phyloP scores from a whole-genome alignment of 129 eudicot genomes.

The Tagetes patula region DNA sequence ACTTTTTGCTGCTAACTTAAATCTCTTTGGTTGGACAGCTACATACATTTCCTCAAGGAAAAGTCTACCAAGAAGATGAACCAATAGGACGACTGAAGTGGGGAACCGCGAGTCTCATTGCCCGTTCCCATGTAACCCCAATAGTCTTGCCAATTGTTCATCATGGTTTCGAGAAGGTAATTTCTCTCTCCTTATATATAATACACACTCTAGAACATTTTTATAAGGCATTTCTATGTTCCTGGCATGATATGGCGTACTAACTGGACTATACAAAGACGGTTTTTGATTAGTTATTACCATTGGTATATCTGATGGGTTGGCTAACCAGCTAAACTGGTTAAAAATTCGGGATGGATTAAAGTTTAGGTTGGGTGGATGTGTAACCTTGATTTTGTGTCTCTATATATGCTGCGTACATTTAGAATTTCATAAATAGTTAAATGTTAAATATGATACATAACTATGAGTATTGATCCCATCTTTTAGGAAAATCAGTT shows the following conservation, averaged over 20 bases:
- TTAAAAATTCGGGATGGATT: background rate
- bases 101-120: slow-evolving; percentile 99
- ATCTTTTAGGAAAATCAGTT: background rate
- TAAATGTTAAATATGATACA: background rate
- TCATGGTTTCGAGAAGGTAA: slow-evolving; percentile 83
- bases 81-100: slow-evolving; percentile 84
- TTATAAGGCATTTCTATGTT: background rate
- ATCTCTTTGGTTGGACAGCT: slow-evolving; percentile 48
- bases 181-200: background rate
- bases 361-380: background rate
- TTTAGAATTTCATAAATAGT: background rate
- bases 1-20: background rate
- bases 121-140: slow-evolving; percentile 88
- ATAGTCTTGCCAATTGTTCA: slow-evolving; percentile 90
- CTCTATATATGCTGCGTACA: background rate
- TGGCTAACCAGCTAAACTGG: background rate
- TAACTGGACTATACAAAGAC: background rate
- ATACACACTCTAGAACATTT: background rate
- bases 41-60: slow-evolving; percentile 93
- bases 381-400: background rate
- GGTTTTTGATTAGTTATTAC: background rate
- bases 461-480: background rate
- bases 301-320: background rate
- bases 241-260: background rate
- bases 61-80: slow-evolving; percentile 82